Base-by-base conservation (phyloP, 2,329 filamentous ascomycete genomes). In the Furcasterigmium sp. region DNA sequence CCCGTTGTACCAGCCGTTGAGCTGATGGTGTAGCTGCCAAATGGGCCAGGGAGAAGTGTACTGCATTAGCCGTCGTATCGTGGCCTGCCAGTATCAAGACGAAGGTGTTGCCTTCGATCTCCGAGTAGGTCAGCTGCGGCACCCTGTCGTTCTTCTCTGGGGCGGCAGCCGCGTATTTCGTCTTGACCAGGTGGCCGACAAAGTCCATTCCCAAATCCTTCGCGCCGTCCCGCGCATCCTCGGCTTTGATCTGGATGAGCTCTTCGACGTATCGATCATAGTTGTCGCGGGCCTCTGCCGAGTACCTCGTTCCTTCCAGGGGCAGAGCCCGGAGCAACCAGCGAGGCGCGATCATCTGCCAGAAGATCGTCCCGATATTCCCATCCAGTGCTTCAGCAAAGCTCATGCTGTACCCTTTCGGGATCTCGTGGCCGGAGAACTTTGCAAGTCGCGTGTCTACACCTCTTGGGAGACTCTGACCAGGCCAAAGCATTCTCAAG, bases 51-150 rank as follows among this genome's bases (percentile, higher is more conserved):
- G 80, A 73, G 57, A 87, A 90, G 63, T 91, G 84, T 30, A 90
- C 69, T 4, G 78, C 76, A 60, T 87, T 88, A 38, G 86, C 86
- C 2, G 85, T 85, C 2, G 87, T 91, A 62, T 93, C 87, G 61
- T 93, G 86, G 11, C 87, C 87, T 1, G 87, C 87, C 2, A 91
- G 70, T 47, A 78, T 71, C 62, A 82, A 79, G 53, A 83, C 69
- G 49, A 84, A 84, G 17, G 84, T 80, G 56, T 90, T 90, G 40
- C 85, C 84, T 21, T 86, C 65, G 46, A 91, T 83, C 43, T 90
- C 84, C 5, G 73, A 71, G 49, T 82, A 76, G 5, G 64, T 70
- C n/a, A 85, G 61, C 15, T 61, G 59, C 11, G 62, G 65, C 9
- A 39, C 40, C 17, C 45, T 44, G 2, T 32, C 50, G 11, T 47